Base-by-base conservation (phyloP, 1,139 yeast species). In the Diutina sp. region DNA sequence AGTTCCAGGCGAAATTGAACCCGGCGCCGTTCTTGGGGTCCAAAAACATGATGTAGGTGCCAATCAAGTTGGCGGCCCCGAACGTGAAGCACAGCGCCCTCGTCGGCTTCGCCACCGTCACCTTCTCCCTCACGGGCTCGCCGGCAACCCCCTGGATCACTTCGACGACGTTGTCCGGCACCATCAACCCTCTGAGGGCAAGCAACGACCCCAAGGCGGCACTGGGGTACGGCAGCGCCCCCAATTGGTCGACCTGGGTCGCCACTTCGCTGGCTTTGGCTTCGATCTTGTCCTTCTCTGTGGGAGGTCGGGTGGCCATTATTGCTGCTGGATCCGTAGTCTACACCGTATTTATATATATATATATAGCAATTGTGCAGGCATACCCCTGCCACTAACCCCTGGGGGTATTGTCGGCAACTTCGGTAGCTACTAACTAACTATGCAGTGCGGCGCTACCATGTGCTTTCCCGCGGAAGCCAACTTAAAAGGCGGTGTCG, bases 1-100 rank as follows among this genome's bases (percentile, higher is more conserved):
- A 67, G 16, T 90, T 82, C 98, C 98, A 93, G 4, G 96, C 96
- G 64, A 87, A 79, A 6, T 83, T 77, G 69, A 93, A 89, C 0
- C 97, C 98, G 1, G 96, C 81, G 7, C 97, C 98, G 69, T 89
- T 86, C 56, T 81, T 78, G 97, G 18, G 90, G 30, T 50, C 41
- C 28, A 18, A 21, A 8, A 16, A 38, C 29, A 32, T 7, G 18
- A 50, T 50, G 35, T 50, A 50, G n/a, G 53, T 32, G 18, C 53
- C 53, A 32, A 50, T 50, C 28, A 50, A 76, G 41, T 91, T 85
- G 6, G 59, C 60, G 4, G 45, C 25, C 11, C 61, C 62, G 58
- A 66, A 66, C 8, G 71, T 63, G 52, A 68, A 69, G 60, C 79
- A 74, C 8, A 78, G 69, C 2, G 66, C 63, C 55, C 66, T 65